Conservation (phyloP, 495 filamentous ascomycete genomes). For the Penicillium waksmanii region DNA sequence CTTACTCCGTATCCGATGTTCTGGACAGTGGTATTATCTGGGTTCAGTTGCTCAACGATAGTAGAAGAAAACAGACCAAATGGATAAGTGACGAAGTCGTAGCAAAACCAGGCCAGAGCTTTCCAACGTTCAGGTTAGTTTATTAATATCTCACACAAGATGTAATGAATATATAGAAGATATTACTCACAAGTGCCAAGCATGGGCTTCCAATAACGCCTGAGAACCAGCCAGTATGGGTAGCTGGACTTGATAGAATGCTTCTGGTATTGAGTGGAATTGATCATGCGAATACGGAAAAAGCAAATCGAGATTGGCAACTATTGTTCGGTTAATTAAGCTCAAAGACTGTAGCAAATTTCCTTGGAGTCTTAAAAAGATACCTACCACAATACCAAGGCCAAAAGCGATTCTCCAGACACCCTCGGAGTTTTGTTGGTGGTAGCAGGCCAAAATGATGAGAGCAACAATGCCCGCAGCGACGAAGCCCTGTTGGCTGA, state of each 20-base stretch:
- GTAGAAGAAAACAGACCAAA: conserved; percentile 45
- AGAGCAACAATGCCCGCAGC: conserved; percentile 34
- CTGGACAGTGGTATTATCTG: conserved; percentile 45
- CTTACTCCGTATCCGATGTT: conserved; percentile 49
- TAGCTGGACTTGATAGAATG: conserved; percentile 39
- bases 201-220: conserved; percentile 45
- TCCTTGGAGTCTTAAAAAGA: no score
- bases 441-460: conserved; percentile 37
- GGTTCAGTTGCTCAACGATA: conserved; percentile 38
- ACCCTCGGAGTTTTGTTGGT: conserved; percentile 26
- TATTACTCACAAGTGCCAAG: conserved; percentile 36
- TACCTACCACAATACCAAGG: conserved; percentile 35
- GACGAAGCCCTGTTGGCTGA: conserved; percentile 31
- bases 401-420: conserved; percentile 45
- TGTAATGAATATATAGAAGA: not conserved
- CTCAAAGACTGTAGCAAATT: no score
- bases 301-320: conserved; percentile 40
- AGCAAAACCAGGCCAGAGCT: conserved; percentile 45
- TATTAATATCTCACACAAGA: not conserved
- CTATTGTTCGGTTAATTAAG: conserved; percentile 10
- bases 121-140: not conserved
- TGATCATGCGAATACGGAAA: conserved; percentile 44
- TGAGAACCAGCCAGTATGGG: conserved; percentile 39
- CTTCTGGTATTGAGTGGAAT: conserved; percentile 40
- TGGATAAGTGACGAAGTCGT: conserved; percentile 48